These are phyloP conservation scores for Pneumocystis murina DNA, from an alignment of 1,139 yeast genomes.

Conservation along the genomic window DNA sequence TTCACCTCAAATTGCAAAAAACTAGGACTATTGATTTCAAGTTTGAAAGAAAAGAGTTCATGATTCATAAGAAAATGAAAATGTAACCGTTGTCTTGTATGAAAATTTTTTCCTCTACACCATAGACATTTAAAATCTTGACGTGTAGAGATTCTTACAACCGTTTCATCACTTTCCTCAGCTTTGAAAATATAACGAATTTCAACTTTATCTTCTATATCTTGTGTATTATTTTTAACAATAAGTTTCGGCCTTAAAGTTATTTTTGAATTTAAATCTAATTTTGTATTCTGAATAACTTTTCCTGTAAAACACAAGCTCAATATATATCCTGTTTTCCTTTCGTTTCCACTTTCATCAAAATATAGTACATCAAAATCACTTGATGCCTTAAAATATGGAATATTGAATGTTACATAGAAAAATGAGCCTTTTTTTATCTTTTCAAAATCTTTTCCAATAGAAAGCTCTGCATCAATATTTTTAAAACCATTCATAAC, in stretches of 20 bases:
- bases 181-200: slow-evolving; percentile 11
- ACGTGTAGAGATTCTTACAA: background rate
- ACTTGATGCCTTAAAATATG: background rate
- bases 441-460: background rate
- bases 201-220: slow-evolving; percentile 2
- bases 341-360: background rate
- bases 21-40: slow-evolving; percentile 7
- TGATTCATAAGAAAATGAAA: slow-evolving; percentile 13
- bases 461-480: background rate
- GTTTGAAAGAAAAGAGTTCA: slow-evolving; percentile 11
- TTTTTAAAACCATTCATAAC: background rate
- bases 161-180: slow-evolving; percentile 9
- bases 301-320: background rate
- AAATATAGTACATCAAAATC: background rate
- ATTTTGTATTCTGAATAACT: background rate
- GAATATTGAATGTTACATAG: background rate
- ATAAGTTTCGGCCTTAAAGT: background rate
- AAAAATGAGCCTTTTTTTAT: background rate
- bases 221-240: background rate
- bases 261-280: background rate
- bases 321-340: background rate
- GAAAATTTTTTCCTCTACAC: slow-evolving; percentile 10
- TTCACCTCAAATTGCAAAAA: slow-evolving; percentile 12
- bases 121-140: slow-evolving; percentile 13
- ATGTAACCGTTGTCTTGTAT: slow-evolving; percentile 8